A percentile compares a stretch with the other conserved stretches of the same genome.
These are phyloP conservation scores for Thelephora ganbajun DNA, from an alignment of 768 basidiomycete species.

Conservation along the genomic window DNA sequence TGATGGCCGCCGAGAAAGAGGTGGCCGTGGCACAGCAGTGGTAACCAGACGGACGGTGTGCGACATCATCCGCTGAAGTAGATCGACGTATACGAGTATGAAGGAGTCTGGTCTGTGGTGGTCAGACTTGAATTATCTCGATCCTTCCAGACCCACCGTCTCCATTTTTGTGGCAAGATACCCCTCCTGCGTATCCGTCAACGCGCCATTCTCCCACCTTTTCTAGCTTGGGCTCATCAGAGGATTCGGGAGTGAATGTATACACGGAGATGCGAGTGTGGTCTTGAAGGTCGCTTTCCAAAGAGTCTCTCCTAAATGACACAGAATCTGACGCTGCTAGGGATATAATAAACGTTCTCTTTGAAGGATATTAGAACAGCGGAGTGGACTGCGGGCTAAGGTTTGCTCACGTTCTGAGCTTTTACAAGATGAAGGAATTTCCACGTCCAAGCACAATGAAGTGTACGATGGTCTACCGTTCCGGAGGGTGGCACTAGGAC, in stretches of 20 bases:
- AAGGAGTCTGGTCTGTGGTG: slow-evolving; percentile 18
- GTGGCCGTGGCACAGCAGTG: slow-evolving; percentile 10
- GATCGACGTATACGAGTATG: slow-evolving; percentile 27
- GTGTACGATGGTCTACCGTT: slow-evolving; percentile 18
- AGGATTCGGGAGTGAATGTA: slow-evolving; percentile 21
- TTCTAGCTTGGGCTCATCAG: slow-evolving; percentile 25
- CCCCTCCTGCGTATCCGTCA: slow-evolving; percentile 30
- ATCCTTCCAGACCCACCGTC: slow-evolving; percentile 26
- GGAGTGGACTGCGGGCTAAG: background rate
- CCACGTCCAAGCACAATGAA: slow-evolving; percentile 21
- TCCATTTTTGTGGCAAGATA: slow-evolving; percentile 30
- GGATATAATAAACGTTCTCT: slow-evolving; percentile 25
- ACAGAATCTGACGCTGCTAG: slow-evolving; percentile 30
- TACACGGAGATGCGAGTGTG: slow-evolving; percentile 27
- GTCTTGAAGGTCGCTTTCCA: slow-evolving; percentile 14
- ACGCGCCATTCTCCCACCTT: slow-evolving; percentile 42
- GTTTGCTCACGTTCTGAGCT: slow-evolving; percentile 12
- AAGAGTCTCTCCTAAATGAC: slow-evolving; percentile 10
- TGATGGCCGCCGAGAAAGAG: slow-evolving; percentile 11
- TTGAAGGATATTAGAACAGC: background rate
- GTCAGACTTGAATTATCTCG: background rate
- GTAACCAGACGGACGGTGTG: slow-evolving; percentile 23
- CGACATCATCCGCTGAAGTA: slow-evolving; percentile 29
- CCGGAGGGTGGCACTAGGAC: slow-evolving; percentile 14
- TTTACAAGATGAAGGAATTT: slow-evolving; percentile 15